Conservation (phyloP, 2,329 filamentous ascomycete genomes). For the Fusarium heterosporum region DNA sequence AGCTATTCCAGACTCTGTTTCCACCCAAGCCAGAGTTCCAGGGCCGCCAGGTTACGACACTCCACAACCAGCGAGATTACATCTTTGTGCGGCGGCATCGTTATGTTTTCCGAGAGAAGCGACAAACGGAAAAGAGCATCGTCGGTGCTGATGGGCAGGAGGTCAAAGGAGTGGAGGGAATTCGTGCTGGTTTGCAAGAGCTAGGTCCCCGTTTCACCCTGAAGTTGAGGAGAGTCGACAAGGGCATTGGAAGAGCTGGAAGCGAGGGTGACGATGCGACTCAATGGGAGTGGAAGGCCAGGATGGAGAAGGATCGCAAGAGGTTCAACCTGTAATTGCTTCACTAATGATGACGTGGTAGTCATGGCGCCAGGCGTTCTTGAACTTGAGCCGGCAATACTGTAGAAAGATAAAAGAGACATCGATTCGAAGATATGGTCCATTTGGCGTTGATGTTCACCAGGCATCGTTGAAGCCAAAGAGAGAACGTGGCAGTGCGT, state of each 20-base stretch:
- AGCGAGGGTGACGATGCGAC: conserved; percentile 78
- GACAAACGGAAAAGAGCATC: conserved; percentile 86
- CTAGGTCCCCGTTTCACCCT: conserved; percentile 80
- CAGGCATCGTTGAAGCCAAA: too few relatives aligned
- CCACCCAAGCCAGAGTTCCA: conserved; percentile 85
- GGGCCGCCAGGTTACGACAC: conserved; percentile 88
- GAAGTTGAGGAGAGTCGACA: conserved; percentile 91
- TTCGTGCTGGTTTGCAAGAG: conserved; percentile 90
- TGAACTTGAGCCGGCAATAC: conserved; percentile 22
- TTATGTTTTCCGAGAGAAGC: conserved; percentile 93
- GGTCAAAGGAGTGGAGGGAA: conserved; percentile 85
- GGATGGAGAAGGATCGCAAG: conserved; percentile 94
- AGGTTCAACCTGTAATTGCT: conserved; percentile 83
- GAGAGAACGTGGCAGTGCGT: too few relatives aligned
- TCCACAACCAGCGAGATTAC: conserved; percentile 96
- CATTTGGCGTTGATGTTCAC: neutral
- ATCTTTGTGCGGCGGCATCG: conserved; percentile 92
- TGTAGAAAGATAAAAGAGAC: conserved; percentile 7
- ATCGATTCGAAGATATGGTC: neutral
- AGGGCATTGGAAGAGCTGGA: conserved; percentile 79
- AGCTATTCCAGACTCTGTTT: conserved; percentile 73
- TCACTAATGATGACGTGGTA: conserved; percentile 5
- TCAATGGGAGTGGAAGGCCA: conserved; percentile 96
- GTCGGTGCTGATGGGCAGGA: conserved; percentile 83
- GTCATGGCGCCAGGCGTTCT: conserved; percentile 28